Conservation (phyloP, 345 rosid species). For the Ceriops zippeliana region DNA sequence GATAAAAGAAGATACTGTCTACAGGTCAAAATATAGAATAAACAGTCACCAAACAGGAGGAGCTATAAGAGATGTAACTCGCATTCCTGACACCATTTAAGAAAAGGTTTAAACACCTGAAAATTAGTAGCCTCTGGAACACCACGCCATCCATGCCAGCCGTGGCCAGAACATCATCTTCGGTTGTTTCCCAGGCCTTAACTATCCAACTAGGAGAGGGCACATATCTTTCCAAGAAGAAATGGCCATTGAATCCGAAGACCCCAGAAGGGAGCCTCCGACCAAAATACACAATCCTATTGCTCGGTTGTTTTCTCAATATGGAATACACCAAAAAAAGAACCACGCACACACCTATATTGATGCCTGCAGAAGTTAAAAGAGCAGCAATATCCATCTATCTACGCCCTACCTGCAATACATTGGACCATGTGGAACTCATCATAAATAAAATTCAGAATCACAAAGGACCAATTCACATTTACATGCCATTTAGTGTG, state of each 20-base stretch:
- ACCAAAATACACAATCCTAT: conserved; percentile 65
- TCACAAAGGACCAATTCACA: too few species aligned
- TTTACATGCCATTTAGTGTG: too few species aligned
- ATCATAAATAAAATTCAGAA: too few species aligned
- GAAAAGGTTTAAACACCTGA: conserved; percentile 51
- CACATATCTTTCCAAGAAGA: conserved; percentile 65
- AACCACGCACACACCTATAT: conserved; percentile 55
- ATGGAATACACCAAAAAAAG: conserved; percentile 68
- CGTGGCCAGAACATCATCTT: conserved; percentile 63
- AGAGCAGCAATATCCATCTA: conserved; percentile 76
- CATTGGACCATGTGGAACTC: background rate
- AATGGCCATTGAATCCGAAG: conserved; percentile 37
- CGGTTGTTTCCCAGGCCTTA: conserved; percentile 86
- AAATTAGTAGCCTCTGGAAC: conserved; percentile 68
- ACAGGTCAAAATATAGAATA: background rate
- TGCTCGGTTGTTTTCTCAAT: conserved; percentile 78
- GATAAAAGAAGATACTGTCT: too few species aligned
- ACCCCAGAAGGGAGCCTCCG: conserved; percentile 45
- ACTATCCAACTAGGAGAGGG: conserved; percentile 90
- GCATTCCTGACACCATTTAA: too few species aligned
- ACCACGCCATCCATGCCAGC: conserved; percentile 86
- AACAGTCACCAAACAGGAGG: background rate
- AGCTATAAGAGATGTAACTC: background rate
- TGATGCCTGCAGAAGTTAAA: conserved; percentile 87
- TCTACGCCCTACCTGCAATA: conserved; percentile 25